Evolutionary conservation across 352 stramenopile species (phyloP).

Genomic region (Phytophthora sp.): DNA sequence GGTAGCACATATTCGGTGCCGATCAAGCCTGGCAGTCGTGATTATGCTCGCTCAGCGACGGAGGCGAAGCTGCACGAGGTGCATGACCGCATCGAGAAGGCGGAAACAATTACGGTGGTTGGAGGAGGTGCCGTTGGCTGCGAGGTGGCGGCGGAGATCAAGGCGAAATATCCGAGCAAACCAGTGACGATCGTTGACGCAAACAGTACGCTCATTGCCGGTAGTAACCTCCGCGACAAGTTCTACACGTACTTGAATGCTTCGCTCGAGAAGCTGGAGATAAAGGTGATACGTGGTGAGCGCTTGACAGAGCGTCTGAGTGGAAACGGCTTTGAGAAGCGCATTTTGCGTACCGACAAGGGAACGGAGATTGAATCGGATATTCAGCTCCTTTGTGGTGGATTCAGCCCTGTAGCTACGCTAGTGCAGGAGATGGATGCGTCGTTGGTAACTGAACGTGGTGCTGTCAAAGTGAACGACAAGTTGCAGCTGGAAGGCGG

Average conservation of each 20-base stretch:
- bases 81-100: slow-evolving; percentile 45
- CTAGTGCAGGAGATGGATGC: slow-evolving; percentile 52
- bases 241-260: slow-evolving; percentile 41
- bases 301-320: slow-evolving; percentile 47
- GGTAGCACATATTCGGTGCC: slow-evolving; percentile 62
- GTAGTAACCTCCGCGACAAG: slow-evolving; percentile 52
- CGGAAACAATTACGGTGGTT: slow-evolving; percentile 56
- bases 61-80: slow-evolving; percentile 52
- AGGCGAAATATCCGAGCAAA: slow-evolving; percentile 58
- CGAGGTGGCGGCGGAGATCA: slow-evolving; percentile 71
- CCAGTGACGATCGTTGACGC: slow-evolving; percentile 61
- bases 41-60: slow-evolving; percentile 34
- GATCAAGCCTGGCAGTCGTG: slow-evolving; percentile 47
- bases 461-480: slow-evolving; percentile 55
- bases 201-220: slow-evolving; percentile 41
- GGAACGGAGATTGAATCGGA: slow-evolving; percentile 63
- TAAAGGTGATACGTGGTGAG: slow-evolving; percentile 66
- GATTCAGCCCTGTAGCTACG: slow-evolving; percentile 41
- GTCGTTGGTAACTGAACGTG: slow-evolving; percentile 43
- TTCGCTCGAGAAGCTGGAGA: slow-evolving; percentile 43
- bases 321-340: slow-evolving; percentile 49
- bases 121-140: slow-evolving; percentile 66
- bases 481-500: slow-evolving; percentile 53
- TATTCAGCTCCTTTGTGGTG: slow-evolving; percentile 57
- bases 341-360: slow-evolving; percentile 51